Conservation (phyloP, 1,284 basidiomycete species). For the Phlebopus sp. region DNA sequence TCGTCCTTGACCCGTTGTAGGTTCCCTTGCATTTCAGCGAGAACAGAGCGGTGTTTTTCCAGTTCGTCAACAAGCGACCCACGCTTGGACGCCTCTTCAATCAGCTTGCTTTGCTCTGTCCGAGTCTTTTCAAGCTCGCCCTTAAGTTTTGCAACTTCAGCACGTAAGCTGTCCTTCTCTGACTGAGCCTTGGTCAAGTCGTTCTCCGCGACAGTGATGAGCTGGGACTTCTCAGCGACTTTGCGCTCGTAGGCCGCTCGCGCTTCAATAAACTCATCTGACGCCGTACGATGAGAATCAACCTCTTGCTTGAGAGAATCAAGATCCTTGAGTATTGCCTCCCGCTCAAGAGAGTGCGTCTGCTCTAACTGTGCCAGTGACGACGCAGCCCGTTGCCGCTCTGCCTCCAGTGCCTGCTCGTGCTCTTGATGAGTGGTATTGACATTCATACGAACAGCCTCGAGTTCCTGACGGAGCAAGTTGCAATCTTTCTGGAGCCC, state of each 20-base stretch:
- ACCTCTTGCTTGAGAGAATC: constrained; percentile 60
- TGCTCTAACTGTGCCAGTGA: constrained; percentile 34
- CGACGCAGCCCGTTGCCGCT: constrained; percentile 34
- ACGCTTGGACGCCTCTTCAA: constrained; percentile 70
- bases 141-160: constrained; percentile 53
- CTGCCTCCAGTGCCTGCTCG: constrained; percentile 28
- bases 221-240: constrained; percentile 48
- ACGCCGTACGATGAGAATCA: constrained; percentile 57
- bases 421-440: constrained; percentile 15
- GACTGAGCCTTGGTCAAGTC: constrained; percentile 44
- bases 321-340: constrained; percentile 47
- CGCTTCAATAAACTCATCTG: constrained; percentile 51
- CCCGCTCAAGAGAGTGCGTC: constrained; percentile 35
- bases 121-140: constrained; percentile 59
- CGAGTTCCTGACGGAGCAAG: constrained; percentile 25
- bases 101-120: constrained; percentile 57
- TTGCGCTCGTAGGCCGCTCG: constrained; percentile 49
- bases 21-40: constrained; percentile 73
- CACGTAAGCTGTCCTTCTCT: constrained; percentile 53
- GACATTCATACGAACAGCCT: constrained; percentile 18
- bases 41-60: constrained; percentile 68
- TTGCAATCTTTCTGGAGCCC: constrained; percentile 28
- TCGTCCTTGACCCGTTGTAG: constrained; percentile 77
- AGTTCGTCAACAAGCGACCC: constrained; percentile 71
- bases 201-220: constrained; percentile 47